Evolutionary conservation across 306 rosid species (phyloP).

Genomic region (Crataegus laevigata): DNA sequence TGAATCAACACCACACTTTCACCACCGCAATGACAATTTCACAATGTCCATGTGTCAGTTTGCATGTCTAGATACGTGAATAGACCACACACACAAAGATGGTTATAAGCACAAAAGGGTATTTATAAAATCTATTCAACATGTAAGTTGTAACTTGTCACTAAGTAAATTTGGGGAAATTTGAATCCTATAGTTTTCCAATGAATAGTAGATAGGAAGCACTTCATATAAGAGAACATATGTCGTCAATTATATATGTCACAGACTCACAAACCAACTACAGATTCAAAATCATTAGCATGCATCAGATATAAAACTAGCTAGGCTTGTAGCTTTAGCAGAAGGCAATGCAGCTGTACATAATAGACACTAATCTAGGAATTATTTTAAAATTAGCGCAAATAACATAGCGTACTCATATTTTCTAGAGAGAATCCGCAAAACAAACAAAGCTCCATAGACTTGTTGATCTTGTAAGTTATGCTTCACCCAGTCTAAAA

Average conservation of each 20-base stretch:
- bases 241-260: not conserved
- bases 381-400: not conserved
- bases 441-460: slow-evolving; percentile 79
- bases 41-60: not conserved
- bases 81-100: not conserved
- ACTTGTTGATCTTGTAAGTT: slow-evolving; percentile 87
- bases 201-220: not conserved
- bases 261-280: not conserved
- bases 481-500: slow-evolving; percentile 92
- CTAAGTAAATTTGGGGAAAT: not conserved
- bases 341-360: not conserved
- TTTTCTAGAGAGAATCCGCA: slow-evolving; percentile 93
- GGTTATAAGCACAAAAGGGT: not conserved
- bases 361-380: not conserved
- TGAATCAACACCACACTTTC: not conserved
- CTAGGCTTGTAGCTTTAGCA: not conserved
- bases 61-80: not conserved
- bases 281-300: not conserved
- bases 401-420: slow-evolving; percentile 61
- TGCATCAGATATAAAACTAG: not conserved
- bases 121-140: not conserved
- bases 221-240: not conserved
- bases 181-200: not conserved
- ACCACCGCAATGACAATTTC: not conserved
- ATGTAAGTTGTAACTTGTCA: too few relatives aligned